Base-by-base conservation (phyloP, 73 alveolate genomes). In the Tetrahymena elliotti region DNA sequence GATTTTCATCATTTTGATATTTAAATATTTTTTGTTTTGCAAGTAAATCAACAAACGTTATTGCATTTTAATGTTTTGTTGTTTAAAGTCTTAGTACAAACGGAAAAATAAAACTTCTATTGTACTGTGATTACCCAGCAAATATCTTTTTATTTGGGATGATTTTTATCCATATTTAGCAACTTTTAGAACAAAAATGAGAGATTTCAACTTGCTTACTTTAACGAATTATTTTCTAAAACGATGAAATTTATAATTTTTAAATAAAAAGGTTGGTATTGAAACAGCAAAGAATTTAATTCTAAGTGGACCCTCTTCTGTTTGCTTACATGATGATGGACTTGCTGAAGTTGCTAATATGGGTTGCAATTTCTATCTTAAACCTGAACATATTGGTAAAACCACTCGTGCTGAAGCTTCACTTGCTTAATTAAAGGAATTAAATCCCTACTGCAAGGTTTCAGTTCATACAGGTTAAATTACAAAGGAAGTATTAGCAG, bases 241-340 rank as follows among this genome's bases (percentile, higher is more conserved):
- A n/a, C n/a, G n/a, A n/a, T n/a, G n/a, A n/a, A n/a, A n/a, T n/a
- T n/a, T n/a, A n/a, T n/a, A n/a, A n/a, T 84, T 37, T 53, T 38
- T 39, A 53, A 22, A 35, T 53, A 38, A 34, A 34, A 37, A 95
- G 97, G 97, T 98, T 94, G 99, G 99, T 40, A 98, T 98, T 9
- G 99, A 98, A 95, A 93, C 97, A 16, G 99, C 99, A 35, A 99
- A 99, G 98, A 99, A 99, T 94, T 96, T 99, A 83, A 98, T 99
- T 93, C 97, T 99, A 53, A 99, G 99, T 52, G 99, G 99, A 12
- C 99, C 99, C 20, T 96, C 96, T 38, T 68, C 99, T 39, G 99
- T 99, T 52, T 97, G 98, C 52, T 52, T 99, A 31, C 98, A 96
- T 93, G 99, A 99, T 94, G 98, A 97, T 83, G 94, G 93, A 53